Base-by-base conservation (phyloP, 192 early-diverging fungal species). In the Coemansia sp. region DNA sequence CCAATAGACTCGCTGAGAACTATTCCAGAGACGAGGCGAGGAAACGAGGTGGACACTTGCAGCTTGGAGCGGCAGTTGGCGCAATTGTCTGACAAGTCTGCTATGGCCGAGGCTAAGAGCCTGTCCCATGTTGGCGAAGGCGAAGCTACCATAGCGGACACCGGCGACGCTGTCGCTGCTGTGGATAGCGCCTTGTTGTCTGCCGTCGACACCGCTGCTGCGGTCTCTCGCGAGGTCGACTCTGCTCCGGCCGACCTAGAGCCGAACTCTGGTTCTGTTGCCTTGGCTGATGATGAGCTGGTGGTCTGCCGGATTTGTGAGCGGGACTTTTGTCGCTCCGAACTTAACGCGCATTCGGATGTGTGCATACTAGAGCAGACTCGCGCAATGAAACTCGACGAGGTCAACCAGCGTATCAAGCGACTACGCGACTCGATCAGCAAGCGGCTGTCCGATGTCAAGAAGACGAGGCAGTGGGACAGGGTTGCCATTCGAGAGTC, bases 291-390 rank as follows among this genome's bases (percentile, higher is more conserved):
- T 14, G 65, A 66, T 37, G 75, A 75, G 55, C 14, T 76, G 50
- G 88, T 95, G 11, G 77, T 96, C 4, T 96, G 95, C 58, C 83
- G 95, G 17, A 93, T 96, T 59, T 96, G 95, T 61, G 95, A 96
- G 72, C 92, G 93, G 35, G 83, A 84, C 46, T 88, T 96, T 21
- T 69, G 83, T 38, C 77, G 89, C 2, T 66, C 80, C 14, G 85
- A 87, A 33, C 80, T 96, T 47, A 90, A 92, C 35, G 84, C 84
- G 42, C 95, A 96, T 71, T 90, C 91, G 6, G 92, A 93, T 52
- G 82, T 89, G 17, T 96, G 95, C 73, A 86, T 86, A 42, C 86
- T 90, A 17, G 88, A 87, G 70, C 92, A 89, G 66, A 92, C 88
- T 59, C 89, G 73, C 68, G 88, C 87, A 39, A 86, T 91, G 64